Conservation (phyloP, 805 yeast genomes). For the Isabelozyma gotoi region DNA sequence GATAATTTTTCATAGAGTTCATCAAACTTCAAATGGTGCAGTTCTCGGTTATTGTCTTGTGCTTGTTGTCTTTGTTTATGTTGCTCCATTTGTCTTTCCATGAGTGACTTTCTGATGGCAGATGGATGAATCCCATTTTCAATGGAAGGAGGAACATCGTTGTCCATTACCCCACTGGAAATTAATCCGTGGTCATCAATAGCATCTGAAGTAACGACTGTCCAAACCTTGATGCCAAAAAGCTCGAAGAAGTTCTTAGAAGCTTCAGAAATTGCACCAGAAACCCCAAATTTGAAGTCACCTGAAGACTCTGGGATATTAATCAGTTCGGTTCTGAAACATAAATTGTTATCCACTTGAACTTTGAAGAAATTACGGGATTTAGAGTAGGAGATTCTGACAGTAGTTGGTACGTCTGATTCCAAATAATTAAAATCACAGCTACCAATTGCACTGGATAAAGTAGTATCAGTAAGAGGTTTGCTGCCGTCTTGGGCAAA, state of each 20-base stretch:
- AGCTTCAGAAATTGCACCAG: slow-evolving; percentile 37
- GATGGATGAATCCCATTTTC: slow-evolving; percentile 14
- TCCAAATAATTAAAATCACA: slow-evolving; percentile 63
- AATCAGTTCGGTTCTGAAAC: slow-evolving; percentile 63
- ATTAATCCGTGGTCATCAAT: slow-evolving; percentile 55
- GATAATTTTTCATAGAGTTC: slow-evolving; percentile 6
- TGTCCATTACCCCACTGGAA: slow-evolving; percentile 43
- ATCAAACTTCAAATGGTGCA: background rate
- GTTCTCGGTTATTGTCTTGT: background rate
- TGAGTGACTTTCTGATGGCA: slow-evolving; percentile 30
- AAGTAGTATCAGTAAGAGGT: slow-evolving; percentile 21
- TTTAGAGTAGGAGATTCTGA: slow-evolving; percentile 61
- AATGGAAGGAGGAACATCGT: slow-evolving; percentile 19
- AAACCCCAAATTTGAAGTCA: slow-evolving; percentile 50
- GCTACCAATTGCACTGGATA: slow-evolving; percentile 46
- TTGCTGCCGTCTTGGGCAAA: slow-evolving; percentile 60
- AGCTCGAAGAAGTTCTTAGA: slow-evolving; percentile 64
- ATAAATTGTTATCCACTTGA: slow-evolving; percentile 70
- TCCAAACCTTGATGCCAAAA: slow-evolving; percentile 56
- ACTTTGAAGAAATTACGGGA: slow-evolving; percentile 50
- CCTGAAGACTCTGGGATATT: slow-evolving; percentile 36
- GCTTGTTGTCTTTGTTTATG: slow-evolving; percentile 6
- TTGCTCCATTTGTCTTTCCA: slow-evolving; percentile 32
- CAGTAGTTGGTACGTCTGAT: slow-evolving; percentile 66
- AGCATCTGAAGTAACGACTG: slow-evolving; percentile 53